These are phyloP conservation scores for Clavariopsis aquatica DNA, from an alignment of 495 filamentous ascomycete species.

Conservation along the genomic window DNA sequence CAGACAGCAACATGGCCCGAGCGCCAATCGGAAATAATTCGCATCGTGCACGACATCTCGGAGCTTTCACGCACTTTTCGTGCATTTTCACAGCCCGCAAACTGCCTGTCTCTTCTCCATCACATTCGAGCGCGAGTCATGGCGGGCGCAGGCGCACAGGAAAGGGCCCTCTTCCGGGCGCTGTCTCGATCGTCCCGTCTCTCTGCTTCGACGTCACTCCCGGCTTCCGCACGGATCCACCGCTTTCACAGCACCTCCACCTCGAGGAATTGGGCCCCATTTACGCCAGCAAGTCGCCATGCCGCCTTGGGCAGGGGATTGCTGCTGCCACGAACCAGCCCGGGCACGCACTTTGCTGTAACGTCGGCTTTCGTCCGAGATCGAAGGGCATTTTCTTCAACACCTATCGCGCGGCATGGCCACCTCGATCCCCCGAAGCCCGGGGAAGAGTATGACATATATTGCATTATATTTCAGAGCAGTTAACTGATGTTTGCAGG, in stretches of 20 bases:
- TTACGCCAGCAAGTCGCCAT: neutral
- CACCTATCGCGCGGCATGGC: slow-evolving; percentile 64
- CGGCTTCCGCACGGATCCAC: slow-evolving; percentile 7
- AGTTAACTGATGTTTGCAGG: slow-evolving; percentile 49
- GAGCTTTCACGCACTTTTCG: neutral
- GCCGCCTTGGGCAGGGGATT: neutral
- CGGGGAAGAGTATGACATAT: slow-evolving; percentile 79
- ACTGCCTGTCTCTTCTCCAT: neutral
- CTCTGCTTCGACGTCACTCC: slow-evolving; percentile 2
- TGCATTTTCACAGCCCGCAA: neutral
- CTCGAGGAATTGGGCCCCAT: slow-evolving; percentile 17
- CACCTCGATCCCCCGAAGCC: slow-evolving; percentile 82
- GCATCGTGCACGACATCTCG: neutral
- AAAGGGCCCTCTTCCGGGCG: neutral
- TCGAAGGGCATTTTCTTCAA: slow-evolving; percentile 66
- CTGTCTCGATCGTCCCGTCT: neutral
- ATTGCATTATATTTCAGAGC: neutral
- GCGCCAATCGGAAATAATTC: neutral
- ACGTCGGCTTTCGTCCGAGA: slow-evolving; percentile 6
- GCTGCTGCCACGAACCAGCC: neutral
- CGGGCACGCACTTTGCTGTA: neutral
- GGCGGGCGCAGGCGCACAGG: neutral
- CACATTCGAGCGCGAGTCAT: neutral
- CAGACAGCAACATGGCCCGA: neutral
- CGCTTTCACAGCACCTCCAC: neutral